Evolutionary conservation across 768 basidiomycete genomes (phyloP).

Genomic region (Amanita muscaria): DNA sequence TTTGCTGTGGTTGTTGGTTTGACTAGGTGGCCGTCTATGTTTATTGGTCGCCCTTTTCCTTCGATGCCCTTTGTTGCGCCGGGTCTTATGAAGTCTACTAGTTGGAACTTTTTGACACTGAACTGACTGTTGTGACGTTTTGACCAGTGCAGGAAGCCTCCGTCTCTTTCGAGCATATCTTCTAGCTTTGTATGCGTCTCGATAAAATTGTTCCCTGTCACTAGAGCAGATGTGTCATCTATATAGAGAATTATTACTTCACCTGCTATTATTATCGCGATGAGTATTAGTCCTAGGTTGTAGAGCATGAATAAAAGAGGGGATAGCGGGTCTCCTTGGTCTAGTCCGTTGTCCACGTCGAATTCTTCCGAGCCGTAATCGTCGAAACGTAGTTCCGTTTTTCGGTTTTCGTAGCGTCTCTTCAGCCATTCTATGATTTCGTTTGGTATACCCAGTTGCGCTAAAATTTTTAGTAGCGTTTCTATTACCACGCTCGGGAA

Average conservation of each 20-base stretch:
- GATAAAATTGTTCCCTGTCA: no score
- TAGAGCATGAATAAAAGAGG: constrained; percentile 9
- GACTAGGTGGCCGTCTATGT: neutral
- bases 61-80: no score
- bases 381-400: no score
- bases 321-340: constrained; percentile 11
- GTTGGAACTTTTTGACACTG: neutral
- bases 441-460: neutral
- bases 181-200: neutral
- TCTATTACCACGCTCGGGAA: constrained; percentile 12
- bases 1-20: neutral
- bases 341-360: constrained; percentile 5
- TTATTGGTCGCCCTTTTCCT: neutral
- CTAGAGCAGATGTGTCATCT: no score
- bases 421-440: neutral
- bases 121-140: neutral
- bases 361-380: constrained; percentile 10
- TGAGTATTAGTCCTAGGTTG: neutral
- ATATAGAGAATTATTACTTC: no score
- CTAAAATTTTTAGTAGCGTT: neutral
- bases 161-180: neutral
- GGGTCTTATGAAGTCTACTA: no score
- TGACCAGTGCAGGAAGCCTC: neutral
- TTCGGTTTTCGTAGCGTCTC: no score
- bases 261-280: no score